phyloP scores from a whole-genome alignment of 352 stramenopile genomes.

The Pythium aristosporum region DNA sequence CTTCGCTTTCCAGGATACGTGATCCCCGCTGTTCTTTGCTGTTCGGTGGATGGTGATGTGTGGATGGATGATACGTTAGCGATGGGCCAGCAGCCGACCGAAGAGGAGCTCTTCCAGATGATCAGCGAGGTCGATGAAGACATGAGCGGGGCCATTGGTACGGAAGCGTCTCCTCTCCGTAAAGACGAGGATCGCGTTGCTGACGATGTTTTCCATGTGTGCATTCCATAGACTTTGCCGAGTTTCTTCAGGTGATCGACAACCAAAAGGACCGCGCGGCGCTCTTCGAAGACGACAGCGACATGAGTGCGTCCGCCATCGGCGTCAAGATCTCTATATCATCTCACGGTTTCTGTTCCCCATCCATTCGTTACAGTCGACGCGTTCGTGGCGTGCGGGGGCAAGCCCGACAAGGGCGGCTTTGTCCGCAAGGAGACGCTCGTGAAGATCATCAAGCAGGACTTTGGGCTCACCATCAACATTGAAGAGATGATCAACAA shows the following conservation, averaged over 20 bases:
- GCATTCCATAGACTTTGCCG: slow-evolving; percentile 90
- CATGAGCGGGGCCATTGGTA: slow-evolving; percentile 94
- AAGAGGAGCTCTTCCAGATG: slow-evolving; percentile 98
- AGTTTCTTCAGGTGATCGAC: slow-evolving; percentile 98
- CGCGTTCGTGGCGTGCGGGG: slow-evolving; percentile 95
- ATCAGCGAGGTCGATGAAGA: slow-evolving; percentile 90
- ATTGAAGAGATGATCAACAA: slow-evolving; percentile 98
- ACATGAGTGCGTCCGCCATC: slow-evolving; percentile 83
- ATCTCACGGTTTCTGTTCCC: not conserved
- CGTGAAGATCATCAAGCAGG: slow-evolving; percentile 95
- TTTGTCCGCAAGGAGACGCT: slow-evolving; percentile 89
- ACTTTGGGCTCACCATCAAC: slow-evolving; percentile 96
- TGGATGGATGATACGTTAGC: slow-evolving; percentile 33
- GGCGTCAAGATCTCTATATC: not conserved
- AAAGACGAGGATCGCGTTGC: not conserved
- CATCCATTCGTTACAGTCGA: slow-evolving; percentile 64
- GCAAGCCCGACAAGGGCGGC: slow-evolving; percentile 91
- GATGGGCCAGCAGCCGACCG: slow-evolving; percentile 97
- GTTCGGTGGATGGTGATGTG: not conserved
- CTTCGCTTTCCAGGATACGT: not conserved
- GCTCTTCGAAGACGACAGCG: slow-evolving; percentile 96
- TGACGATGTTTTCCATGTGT: not conserved
- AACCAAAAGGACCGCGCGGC: slow-evolving; percentile 96
- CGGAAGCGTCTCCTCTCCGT: not conserved
- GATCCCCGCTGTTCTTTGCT: not conserved